Base-by-base conservation (phyloP, 805 yeast species). In the Tetrapisispora namnaoensis region DNA sequence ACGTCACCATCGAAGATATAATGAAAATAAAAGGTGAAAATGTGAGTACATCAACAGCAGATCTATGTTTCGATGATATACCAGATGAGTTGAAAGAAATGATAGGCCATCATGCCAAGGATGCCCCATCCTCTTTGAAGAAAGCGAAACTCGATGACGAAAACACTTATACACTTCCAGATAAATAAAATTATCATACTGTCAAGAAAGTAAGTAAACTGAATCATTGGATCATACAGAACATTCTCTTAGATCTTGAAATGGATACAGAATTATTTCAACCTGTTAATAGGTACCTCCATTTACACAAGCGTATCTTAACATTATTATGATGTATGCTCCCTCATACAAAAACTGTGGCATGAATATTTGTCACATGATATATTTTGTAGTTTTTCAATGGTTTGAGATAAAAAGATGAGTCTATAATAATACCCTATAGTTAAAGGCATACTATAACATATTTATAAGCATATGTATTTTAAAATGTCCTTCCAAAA, bases 1-100 rank as follows among this genome's bases (percentile, higher is more conserved):
- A 53, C 21, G 76, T 86, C 57, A 87, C 83, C n/a, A 70, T 90
- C 34, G 86, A 88, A 60, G 95, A 90, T 49, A 82, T 88, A 5
- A 63, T 90, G 60, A 72, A 72, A 14, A 81, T 83, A 0, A 76
- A 86, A 59, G 96, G 96, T 2, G 91, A 89, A 54, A 72, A 77
- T 14, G 79, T 88, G 14, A 76, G 83, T 0, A 75, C 78, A 13
- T 74, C 76, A 4, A 71, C 85, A 0, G 78, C 81, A 24, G 95
- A 87, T 58, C 70, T 86, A 56, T 83, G 76, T 0, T 84, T 62
- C 27, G 68, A 63, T 34, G 69, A 66, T 37, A 56, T 66, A 24
- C 69, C 69, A 6, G 64, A 65, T 17, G 53, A 55, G 3, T 49
- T 66, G 21, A 64, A 57, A 38, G 53, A 49, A 4, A 53, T 54